Base-by-base conservation (phyloP, 805 yeast genomes). In the Ogataea neopini region DNA sequence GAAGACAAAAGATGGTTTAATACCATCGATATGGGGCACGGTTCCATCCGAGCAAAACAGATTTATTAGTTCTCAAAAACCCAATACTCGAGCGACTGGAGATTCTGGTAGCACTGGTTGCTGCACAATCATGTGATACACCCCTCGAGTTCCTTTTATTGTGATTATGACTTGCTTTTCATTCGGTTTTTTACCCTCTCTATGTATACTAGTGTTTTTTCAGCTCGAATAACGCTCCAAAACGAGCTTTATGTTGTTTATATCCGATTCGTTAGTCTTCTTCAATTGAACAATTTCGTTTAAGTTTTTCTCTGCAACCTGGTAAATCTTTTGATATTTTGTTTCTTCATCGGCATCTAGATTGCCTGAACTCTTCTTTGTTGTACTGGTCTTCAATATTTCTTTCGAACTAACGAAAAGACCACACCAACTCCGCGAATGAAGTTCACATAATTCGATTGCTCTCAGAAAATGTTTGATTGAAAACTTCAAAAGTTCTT, bases 371-470 rank as follows among this genome's bases (percentile, higher is more conserved):
- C 42, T 46, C 45, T 48, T 48, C 19, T 40, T 41, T 4, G 34
- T 6, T 13, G 15, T 9, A 13, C 11, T 35, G 13, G 45, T 49
- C 23, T 43, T 37, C 2, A 45, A 28, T 4, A 47, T n/a, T n/a
- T 29, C 53, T 8, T 44, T 20, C 18, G 58, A 47, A 11, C 60
- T 34, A 11, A 59, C 60, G 29, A 49, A 51, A 15, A 62, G 52
- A 2, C 68, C 68, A 53, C 66, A 54, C 64, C 63, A 91, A 13
- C 88, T 86, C 53, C 88, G 75, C 17, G 78, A 66, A 62, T 80
- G 86, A 26, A 73, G 70, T 38, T 84, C 86, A 58, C 88, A 83
- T 32, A 91, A 71, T 64, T 94, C 98, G 5, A 89, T 82, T 7
- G 90, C 69, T 54, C 95, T 77, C 45, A 84, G 67, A 53, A 79